Conservation (phyloP, 768 basidiomycete genomes). For the Hygrophoropsis aurantiaca region DNA sequence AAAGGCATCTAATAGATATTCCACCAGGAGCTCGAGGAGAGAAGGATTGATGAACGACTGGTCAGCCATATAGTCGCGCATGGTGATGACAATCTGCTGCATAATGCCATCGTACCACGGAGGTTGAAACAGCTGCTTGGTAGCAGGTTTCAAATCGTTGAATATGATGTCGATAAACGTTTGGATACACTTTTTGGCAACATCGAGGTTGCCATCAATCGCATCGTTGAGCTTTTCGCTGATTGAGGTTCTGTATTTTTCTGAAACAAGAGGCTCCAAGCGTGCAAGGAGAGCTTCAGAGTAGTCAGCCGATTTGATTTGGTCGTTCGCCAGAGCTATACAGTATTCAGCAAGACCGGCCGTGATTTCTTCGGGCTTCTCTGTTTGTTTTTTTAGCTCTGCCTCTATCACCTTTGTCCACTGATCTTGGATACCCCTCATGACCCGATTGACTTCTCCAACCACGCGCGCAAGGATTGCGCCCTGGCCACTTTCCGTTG, state of each 20-base stretch:
- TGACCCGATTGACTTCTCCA: slow-evolving; percentile 83
- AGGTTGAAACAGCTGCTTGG: slow-evolving; percentile 78
- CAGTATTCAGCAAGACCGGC: slow-evolving; percentile 93
- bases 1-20: slow-evolving; percentile 90
- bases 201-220: slow-evolving; percentile 97
- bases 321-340: slow-evolving; percentile 96
- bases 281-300: slow-evolving; percentile 83
- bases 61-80: slow-evolving; percentile 96
- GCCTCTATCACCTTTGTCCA: slow-evolving; percentile 83
- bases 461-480: slow-evolving; percentile 90
- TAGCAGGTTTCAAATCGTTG: slow-evolving; percentile 89
- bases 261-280: slow-evolving; percentile 87
- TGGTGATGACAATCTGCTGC: slow-evolving; percentile 88
- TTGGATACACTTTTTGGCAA: slow-evolving; percentile 96
- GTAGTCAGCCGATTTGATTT: slow-evolving; percentile 94
- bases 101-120: slow-evolving; percentile 91
- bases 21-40: slow-evolving; percentile 86
- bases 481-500: slow-evolving; percentile 94
- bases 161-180: slow-evolving; percentile 93
- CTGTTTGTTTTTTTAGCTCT: slow-evolving; percentile 85
- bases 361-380: slow-evolving; percentile 85
- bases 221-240: slow-evolving; percentile 90
- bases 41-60: slow-evolving; percentile 88
- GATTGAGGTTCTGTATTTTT: slow-evolving; percentile 85
- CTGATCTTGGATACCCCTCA: slow-evolving; percentile 83